Percentiles rank a stretch among this genome's conserved stretches.
Evolutionary conservation across 2,329 filamentous ascomycete species (phyloP).

Genomic region (Mycocentrospora acerina): DNA sequence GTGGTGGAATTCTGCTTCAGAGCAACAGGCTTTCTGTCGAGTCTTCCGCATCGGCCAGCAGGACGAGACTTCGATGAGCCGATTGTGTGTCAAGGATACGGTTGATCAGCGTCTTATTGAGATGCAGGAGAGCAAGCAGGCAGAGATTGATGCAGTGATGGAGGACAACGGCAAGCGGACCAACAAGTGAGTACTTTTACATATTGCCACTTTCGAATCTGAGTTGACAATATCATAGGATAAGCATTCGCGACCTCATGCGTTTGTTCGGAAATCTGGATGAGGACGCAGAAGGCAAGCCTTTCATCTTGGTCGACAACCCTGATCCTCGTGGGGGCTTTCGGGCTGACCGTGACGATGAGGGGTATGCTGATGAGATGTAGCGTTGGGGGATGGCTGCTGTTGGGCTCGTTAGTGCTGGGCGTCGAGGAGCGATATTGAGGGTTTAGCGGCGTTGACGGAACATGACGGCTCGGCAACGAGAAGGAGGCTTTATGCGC

Average conservation of each 20-base stretch:
- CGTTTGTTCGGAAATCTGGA: slow-evolving; percentile 49
- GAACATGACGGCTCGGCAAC: too few species aligned
- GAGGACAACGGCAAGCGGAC: slow-evolving; percentile 42
- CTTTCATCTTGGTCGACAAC: slow-evolving; percentile 46
- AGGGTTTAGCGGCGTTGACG: background rate
- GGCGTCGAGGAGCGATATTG: background rate
- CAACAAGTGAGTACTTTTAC: slow-evolving; percentile 24
- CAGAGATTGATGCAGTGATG: slow-evolving; percentile 46
- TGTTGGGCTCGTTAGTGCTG: background rate
- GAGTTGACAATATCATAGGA: slow-evolving; percentile 16
- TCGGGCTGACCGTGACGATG: slow-evolving; percentile 32
- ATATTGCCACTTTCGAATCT: background rate
- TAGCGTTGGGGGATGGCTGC: slow-evolving; percentile 6
- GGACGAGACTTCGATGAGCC: slow-evolving; percentile 60
- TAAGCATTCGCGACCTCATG: slow-evolving; percentile 45
- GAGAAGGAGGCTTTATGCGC: too few species aligned
- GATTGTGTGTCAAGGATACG: slow-evolving; percentile 57
- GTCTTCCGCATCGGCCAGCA: slow-evolving; percentile 66
- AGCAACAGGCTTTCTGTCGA: slow-evolving; percentile 66
- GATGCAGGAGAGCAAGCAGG: slow-evolving; percentile 59
- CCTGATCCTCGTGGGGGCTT: slow-evolving; percentile 31
- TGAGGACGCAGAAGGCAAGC: slow-evolving; percentile 41
- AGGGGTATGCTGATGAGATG: slow-evolving; percentile 34
- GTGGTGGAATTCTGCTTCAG: slow-evolving; percentile 62
- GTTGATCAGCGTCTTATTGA: slow-evolving; percentile 60